Evolutionary conservation across 495 filamentous ascomycete genomes (phyloP), one percentile per base, ranked within the genome.

Genomic region (Mytilinidion resinicola): DNA sequence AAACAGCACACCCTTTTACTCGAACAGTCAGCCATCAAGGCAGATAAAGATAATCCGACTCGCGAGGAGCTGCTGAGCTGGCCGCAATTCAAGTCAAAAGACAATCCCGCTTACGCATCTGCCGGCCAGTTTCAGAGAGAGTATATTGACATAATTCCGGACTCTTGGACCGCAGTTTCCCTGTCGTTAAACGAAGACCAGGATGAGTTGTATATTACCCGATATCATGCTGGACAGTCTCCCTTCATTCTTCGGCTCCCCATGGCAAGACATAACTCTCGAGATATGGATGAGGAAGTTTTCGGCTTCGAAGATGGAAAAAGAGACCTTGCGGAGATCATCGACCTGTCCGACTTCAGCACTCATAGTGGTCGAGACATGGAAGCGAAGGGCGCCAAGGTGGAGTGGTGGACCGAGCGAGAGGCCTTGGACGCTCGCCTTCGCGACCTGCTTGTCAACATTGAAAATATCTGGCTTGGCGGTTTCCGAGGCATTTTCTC

Each of bases 401-500:
- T 78, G 30, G 82, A 82, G 37, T 98, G 93, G 93, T 98, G 93
- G 93, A 82, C 80, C 12, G 84, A 86, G 61, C 82, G 93, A 12
- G 85, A 92, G 70, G 77, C 80, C 6, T 76, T 98, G 19, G 91
- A 98, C 69, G 69, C 75, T 14, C 84, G 87, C 3, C 73, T 98
- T 48, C 84, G 82, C 60, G 87, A 87, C 48, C 78, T 97, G 3
- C 78, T 97, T 21, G 75, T 82, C 25, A 92, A 88, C 56, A 89
- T 98, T 41, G 92, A 97, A 66, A 84, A 86, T 51, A 82, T 92
- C 38, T 98, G 93, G 93, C 83, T 98, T 20, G 92, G 92, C 41
- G 93, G 93, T 0, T 98, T 97, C 74, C 82, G 83, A 33, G 90
- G 91, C 19, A 84, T 98, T 0, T 95, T 98, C 69, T 91, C 88